phyloP scores from a whole-genome alignment of 2,329 filamentous ascomycete species.

The Endoconidiophora laricicola region DNA sequence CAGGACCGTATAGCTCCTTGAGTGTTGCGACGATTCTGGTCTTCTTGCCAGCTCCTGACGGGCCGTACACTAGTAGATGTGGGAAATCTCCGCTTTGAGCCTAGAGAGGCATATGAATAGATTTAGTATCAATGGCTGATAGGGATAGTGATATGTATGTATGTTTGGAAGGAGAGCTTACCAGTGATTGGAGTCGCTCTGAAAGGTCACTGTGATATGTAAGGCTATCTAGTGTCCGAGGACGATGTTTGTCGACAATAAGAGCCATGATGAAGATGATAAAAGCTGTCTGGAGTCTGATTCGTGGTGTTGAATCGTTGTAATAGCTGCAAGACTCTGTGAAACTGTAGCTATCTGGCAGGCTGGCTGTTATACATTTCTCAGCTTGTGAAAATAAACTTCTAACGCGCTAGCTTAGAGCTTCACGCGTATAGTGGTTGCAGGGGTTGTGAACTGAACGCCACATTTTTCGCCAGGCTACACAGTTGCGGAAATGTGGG shows the following conservation, averaged over 20 bases:
- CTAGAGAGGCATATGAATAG: slow-evolving; percentile 27
- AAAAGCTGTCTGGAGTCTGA: neutral
- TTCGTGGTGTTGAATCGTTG: neutral
- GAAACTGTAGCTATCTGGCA: neutral
- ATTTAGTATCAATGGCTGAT: neutral
- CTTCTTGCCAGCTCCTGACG: slow-evolving; percentile 93
- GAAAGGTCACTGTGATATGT: slow-evolving; percentile 85
- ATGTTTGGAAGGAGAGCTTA: slow-evolving; percentile 26
- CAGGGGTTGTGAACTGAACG: slow-evolving; percentile 3
- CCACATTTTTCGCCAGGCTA: slow-evolving; percentile 3
- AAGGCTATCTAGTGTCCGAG: slow-evolving; percentile 57
- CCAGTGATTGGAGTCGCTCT: slow-evolving; percentile 67
- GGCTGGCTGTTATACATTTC: neutral
- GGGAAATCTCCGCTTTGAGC: slow-evolving; percentile 96
- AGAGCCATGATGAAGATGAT: slow-evolving; percentile 37
- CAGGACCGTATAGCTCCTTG: slow-evolving; percentile 85
- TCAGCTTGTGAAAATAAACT: neutral
- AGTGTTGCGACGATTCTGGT: slow-evolving; percentile 89
- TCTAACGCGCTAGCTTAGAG: slow-evolving; percentile 3
- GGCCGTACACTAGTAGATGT: slow-evolving; percentile 91
- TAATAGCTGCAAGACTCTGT: neutral
- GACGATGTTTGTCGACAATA: slow-evolving; percentile 56
- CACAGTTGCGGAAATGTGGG: neutral
- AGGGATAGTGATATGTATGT: neutral
- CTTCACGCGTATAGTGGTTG: slow-evolving; percentile 13